Evolutionary conservation across 139 green algal species (phyloP).

Genomic region (Chlamydomonas sphaeroides): DNA sequence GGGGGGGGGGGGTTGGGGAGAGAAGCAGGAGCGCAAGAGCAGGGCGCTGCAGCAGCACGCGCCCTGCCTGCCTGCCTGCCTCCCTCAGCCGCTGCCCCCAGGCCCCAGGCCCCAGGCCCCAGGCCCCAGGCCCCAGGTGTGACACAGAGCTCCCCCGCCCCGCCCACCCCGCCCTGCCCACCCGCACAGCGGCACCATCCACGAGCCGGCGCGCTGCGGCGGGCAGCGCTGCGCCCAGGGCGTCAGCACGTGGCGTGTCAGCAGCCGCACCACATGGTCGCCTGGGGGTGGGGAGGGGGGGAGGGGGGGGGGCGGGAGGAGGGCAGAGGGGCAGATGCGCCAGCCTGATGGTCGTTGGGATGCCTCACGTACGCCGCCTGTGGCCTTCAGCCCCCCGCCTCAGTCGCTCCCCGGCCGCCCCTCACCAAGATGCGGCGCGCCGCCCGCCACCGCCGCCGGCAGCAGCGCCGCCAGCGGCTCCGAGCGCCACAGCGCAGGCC

Average conservation of each 20-base stretch:
- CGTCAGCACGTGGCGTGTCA: conserved; percentile 72
- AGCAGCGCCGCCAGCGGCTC: conserved; percentile 24
- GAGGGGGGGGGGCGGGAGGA: conserved; percentile 57
- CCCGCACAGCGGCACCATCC: conserved; percentile 58
- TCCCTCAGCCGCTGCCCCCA: too few relatives aligned
- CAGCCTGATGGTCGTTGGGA: neutral
- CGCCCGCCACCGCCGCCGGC: conserved; percentile 16
- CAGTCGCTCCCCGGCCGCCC: too few relatives aligned
- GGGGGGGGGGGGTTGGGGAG: too few relatives aligned
- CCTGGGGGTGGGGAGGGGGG: conserved; percentile 42
- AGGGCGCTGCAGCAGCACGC: neutral
- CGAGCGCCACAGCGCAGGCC: conserved; percentile 12
- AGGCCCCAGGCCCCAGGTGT: too few relatives aligned
- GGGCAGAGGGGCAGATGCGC: conserved; percentile 35
- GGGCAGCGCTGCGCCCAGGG: conserved; percentile 64
- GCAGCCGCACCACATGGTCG: conserved; percentile 59
- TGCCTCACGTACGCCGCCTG: too few relatives aligned
- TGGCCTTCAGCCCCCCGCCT: too few relatives aligned
- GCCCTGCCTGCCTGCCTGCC: neutral
- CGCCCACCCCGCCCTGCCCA: neutral
- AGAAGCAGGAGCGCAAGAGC: too few relatives aligned
- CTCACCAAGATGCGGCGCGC: too few relatives aligned
- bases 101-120: too few relatives aligned
- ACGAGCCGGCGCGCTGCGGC: conserved; percentile 18
- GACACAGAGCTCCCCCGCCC: neutral